phyloP scores from a whole-genome alignment of 1,284 basidiomycete genomes.

The Gymnopus androsaceus region DNA sequence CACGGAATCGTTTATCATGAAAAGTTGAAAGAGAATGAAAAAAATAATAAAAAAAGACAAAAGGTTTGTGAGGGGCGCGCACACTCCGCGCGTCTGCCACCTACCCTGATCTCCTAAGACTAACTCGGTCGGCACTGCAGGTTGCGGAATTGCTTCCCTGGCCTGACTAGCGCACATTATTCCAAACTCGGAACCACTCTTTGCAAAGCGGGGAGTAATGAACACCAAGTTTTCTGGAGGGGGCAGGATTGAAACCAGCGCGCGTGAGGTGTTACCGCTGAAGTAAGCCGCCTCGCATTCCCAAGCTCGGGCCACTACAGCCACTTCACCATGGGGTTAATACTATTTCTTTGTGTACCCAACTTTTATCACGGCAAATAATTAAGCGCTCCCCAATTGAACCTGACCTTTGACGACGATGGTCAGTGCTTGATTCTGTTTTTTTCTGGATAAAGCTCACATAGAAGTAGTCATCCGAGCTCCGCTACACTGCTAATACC shows the following conservation, averaged over 20 bases:
- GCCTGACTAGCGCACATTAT: constrained; percentile 79
- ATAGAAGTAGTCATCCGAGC: too few relatives aligned
- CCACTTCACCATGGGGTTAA: constrained; percentile 58
- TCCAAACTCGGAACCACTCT: constrained; percentile 62
- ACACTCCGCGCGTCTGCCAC: constrained; percentile 74
- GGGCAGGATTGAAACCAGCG: constrained; percentile 87
- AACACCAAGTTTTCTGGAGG: constrained; percentile 87
- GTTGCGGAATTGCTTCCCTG: constrained; percentile 91
- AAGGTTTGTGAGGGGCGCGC: constrained; percentile 79
- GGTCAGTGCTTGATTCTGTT: too few relatives aligned
- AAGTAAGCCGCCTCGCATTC: constrained; percentile 73
- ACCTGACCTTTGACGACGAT: too few relatives aligned
- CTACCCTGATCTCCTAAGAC: constrained; percentile 83
- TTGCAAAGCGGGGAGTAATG: constrained; percentile 65
- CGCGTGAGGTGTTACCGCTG: constrained; percentile 67
- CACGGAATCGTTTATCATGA: too few relatives aligned
- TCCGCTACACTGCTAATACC: too few relatives aligned
- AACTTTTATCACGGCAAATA: too few relatives aligned
- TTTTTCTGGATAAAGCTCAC: too few relatives aligned
- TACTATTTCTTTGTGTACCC: too few relatives aligned
- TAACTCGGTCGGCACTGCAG: constrained; percentile 81
- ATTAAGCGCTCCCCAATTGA: too few relatives aligned
- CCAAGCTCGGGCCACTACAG: constrained; percentile 77
- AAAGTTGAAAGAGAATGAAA: too few relatives aligned
- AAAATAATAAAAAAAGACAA: constrained; percentile 38